These are phyloP conservation scores for Pluteus cervinus DNA, from an alignment of 768 basidiomycete genomes.

Conservation along the genomic window DNA sequence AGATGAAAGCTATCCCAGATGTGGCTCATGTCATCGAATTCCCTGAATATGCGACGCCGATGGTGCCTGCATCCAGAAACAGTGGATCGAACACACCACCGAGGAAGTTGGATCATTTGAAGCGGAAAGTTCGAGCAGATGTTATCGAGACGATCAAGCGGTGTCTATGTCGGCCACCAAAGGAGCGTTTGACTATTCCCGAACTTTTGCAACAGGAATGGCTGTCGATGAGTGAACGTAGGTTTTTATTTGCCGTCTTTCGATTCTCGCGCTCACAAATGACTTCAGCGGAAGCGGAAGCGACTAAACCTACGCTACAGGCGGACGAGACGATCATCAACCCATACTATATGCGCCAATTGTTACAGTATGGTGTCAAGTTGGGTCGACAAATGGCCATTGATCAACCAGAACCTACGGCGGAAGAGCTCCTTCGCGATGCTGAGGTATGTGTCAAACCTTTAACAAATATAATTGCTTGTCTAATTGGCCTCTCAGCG, in stretches of 20 bases:
- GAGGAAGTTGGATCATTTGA: constrained; percentile 63
- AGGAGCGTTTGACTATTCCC: constrained; percentile 83
- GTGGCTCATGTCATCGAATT: constrained; percentile 72
- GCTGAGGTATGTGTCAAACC: constrained; percentile 41
- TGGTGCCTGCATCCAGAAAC: constrained; percentile 30
- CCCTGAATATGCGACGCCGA: constrained; percentile 60
- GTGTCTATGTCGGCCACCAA: constrained; percentile 75
- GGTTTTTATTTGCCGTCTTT: constrained; percentile 15
- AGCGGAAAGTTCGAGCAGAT: constrained; percentile 60
- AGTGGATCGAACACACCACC: constrained; percentile 32
- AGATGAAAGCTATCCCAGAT: constrained; percentile 94
- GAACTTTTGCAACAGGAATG: constrained; percentile 80
- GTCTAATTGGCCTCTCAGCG: constrained; percentile 30
- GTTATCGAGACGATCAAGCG: constrained; percentile 81
- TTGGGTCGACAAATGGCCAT: constrained; percentile 41
- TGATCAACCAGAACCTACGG: constrained; percentile 32
- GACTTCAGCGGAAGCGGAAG: constrained; percentile 20
- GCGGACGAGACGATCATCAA: constrained; percentile 68
- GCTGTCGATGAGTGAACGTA: constrained; percentile 60
- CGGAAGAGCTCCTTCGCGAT: constrained; percentile 43
- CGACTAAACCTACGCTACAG: constrained; percentile 27
- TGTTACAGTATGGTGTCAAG: constrained; percentile 65
- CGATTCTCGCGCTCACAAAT: not conserved
- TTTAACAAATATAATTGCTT: not conserved
- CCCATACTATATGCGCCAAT: constrained; percentile 73